Base-by-base conservation (phyloP, 2,329 filamentous ascomycete species). In the Aspergillus clavatus region DNA sequence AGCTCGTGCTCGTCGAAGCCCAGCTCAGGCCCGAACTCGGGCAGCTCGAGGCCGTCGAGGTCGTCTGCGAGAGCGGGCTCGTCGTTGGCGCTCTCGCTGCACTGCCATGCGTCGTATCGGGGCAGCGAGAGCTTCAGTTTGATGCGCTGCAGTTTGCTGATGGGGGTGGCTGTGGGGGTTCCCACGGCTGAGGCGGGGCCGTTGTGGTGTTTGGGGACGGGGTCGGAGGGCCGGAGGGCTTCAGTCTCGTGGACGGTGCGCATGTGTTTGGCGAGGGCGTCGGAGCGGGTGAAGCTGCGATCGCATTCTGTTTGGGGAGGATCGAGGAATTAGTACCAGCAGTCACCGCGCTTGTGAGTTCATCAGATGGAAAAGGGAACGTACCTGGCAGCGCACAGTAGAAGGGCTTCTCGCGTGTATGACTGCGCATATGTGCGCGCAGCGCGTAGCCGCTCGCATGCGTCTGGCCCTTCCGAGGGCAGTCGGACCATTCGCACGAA, bases 241-340 rank as follows among this genome's bases (percentile, higher is more conserved):
- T 98, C 93, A 3, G 91, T 96, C 67, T 98, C 93, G 73, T 98
- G 93, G 28, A 98, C 90, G 12, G 93, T 97, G 57, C 93, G 86
- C 89, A 97, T 97, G 66, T 98, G 93, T 69, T 98, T 98, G 1
- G 91, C 89, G 0, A 98, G 78, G 10, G 93, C 93, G 61, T 98
- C 93, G 19, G 91, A 96, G 54, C 93, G 80, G 2, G 93, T 98
- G 60, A 98, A 98, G 24, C 90, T 90, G 50, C 91, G 86, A 66
- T 98, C 93, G 71, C 93, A 98, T 79, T 98, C 93, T 95, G n/a
- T n/a, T n/a, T n/a, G n/a, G n/a, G n/a, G n/a, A n/a, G n/a, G n/a
- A 31, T 38, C 5, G 11, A 29, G 42, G 8, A 4, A 16, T 21
- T 27, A 42, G 38, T 43, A 31, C 2, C 11, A 12, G 24, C 21